phyloP scores from a whole-genome alignment of 164 flowering plant species.

The Liquidambar formosana region DNA sequence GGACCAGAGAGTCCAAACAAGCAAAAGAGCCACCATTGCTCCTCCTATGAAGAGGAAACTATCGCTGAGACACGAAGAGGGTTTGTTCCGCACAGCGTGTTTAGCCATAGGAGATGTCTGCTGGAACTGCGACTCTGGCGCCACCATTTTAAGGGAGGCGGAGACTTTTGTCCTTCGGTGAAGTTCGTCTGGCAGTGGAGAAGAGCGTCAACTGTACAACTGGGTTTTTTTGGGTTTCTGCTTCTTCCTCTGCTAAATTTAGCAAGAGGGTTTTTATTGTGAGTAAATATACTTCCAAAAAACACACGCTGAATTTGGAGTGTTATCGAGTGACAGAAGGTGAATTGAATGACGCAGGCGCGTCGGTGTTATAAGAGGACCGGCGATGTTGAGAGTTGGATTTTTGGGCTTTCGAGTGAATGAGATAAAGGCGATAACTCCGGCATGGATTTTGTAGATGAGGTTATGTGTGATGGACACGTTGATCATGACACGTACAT shows the following conservation, averaged over 20 bases:
- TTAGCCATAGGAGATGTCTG: slow-evolving; percentile 42
- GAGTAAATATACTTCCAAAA: not conserved
- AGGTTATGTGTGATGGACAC: not conserved
- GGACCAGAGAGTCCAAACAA: slow-evolving; percentile 57
- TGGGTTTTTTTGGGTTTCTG: too few relatives aligned
- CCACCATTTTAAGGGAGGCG: slow-evolving; percentile 21
- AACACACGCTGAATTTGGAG: not conserved
- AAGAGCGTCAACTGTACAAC: slow-evolving; percentile 8
- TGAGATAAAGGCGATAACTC: not conserved
- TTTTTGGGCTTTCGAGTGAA: too few relatives aligned
- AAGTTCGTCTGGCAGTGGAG: not conserved
- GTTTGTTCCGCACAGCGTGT: slow-evolving; percentile 20
- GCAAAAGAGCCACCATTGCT: slow-evolving; percentile 43
- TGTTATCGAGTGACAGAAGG: not conserved
- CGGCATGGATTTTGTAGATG: not conserved
- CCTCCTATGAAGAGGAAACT: slow-evolving; percentile 36
- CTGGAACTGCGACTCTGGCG: slow-evolving; percentile 27
- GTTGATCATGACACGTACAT: not conserved
- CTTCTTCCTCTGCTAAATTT: too few relatives aligned
- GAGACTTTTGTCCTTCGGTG: slow-evolving; percentile 8
- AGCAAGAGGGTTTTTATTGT: not conserved
- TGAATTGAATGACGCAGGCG: too few relatives aligned
- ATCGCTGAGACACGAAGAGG: slow-evolving; percentile 35
- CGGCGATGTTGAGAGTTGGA: too few relatives aligned
- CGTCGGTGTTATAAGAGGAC: too few relatives aligned